Percentiles rank a stretch among this genome's conserved stretches.
phyloP scores from a whole-genome alignment of 108 stramenopile genomes.

The Fistulifera pelliculosa region DNA sequence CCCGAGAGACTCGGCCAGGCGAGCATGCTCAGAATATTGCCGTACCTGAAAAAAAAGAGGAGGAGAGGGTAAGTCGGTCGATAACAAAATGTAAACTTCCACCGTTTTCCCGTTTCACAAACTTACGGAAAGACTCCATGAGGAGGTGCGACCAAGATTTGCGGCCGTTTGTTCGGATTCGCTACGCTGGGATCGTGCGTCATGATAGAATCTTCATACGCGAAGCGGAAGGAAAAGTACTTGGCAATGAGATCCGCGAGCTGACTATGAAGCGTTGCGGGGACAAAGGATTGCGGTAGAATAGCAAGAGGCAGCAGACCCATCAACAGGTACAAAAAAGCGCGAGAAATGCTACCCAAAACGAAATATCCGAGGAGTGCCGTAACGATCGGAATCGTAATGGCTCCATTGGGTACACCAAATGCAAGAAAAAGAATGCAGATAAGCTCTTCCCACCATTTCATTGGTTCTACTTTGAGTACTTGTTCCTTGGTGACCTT shows the following conservation, averaged over 20 bases:
- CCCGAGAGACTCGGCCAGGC: slow-evolving; percentile 21
- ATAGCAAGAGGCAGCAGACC: slow-evolving; percentile 22
- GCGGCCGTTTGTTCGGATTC: slow-evolving; percentile 14
- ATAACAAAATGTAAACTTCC: no score
- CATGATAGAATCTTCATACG: slow-evolving; percentile 15
- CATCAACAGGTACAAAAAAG: slow-evolving; percentile 11
- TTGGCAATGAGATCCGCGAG: slow-evolving; percentile 20
- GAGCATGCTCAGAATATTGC: slow-evolving; percentile 27
- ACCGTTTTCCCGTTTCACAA: background rate
- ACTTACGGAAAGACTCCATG: slow-evolving; percentile 30
- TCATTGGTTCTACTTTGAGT: slow-evolving; percentile 13
- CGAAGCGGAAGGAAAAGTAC: slow-evolving; percentile 32
- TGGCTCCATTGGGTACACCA: slow-evolving; percentile 31
- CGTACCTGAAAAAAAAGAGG: slow-evolving; percentile 8
- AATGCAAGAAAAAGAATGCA: slow-evolving; percentile 23
- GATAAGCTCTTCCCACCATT: slow-evolving; percentile 16
- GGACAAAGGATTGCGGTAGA: slow-evolving; percentile 27
- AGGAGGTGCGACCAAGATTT: slow-evolving; percentile 32
- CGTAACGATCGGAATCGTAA: slow-evolving; percentile 22
- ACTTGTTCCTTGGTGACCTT: slow-evolving; percentile 31
- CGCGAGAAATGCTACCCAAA: slow-evolving; percentile 20
- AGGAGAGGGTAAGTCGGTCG: no score
- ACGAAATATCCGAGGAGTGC: slow-evolving; percentile 28
- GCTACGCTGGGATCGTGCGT: slow-evolving; percentile 2
- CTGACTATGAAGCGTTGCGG: slow-evolving; percentile 19